Percentiles rank a stretch among this genome's conserved stretches.
Evolutionary conservation across 1,284 basidiomycete genomes (phyloP).

Genomic region (Phellopilus nigrolimitatus): DNA sequence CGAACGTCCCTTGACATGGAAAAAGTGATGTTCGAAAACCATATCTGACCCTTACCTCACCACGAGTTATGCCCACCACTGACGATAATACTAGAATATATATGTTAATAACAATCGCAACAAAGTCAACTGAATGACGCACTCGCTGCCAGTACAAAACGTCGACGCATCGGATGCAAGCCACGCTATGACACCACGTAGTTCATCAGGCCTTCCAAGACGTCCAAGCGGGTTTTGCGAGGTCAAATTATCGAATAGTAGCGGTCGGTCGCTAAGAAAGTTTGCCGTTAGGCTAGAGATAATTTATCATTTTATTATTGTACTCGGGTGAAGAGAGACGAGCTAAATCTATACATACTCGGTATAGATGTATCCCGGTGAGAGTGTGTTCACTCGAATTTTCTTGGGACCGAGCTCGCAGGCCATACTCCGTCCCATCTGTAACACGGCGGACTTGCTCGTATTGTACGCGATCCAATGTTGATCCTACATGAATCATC

Average conservation of each 20-base stretch:
- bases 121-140: constrained; percentile 29
- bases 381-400: constrained; percentile 73
- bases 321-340: neutral
- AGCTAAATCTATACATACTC: too few relatives aligned
- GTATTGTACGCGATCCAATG: constrained; percentile 80
- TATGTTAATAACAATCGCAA: neutral
- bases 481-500: constrained; percentile 43
- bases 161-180: constrained; percentile 72
- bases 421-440: constrained; percentile 81
- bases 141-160: constrained; percentile 75
- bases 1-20: too few relatives aligned
- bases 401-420: constrained; percentile 69
- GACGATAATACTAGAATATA: neutral
- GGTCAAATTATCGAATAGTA: constrained; percentile 68
- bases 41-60: too few relatives aligned
- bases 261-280: constrained; percentile 65
- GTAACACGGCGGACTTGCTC: constrained; percentile 77
- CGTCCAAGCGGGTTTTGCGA: constrained; percentile 69
- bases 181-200: constrained; percentile 76
- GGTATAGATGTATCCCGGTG: constrained; percentile 74
- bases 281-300: constrained; percentile 62
- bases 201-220: constrained; percentile 70
- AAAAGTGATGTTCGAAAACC: too few relatives aligned
- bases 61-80: neutral
- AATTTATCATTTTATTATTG: neutral